A percentile compares a stretch with the other conserved stretches of the same genome.
Conservation (phyloP, 306 rosid species). For the Clitoria ternatea region DNA sequence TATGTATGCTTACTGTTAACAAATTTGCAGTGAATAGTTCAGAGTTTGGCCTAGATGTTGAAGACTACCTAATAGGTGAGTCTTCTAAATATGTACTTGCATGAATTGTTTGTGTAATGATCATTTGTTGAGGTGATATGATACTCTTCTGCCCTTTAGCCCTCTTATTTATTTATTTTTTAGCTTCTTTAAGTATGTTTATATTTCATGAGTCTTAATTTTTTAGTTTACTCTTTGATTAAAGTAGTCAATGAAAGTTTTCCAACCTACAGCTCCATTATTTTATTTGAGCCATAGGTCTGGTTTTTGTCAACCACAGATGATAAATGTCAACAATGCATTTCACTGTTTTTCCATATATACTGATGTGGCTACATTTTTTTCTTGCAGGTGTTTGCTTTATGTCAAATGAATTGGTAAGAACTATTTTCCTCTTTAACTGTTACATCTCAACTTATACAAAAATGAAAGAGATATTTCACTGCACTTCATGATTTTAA, state of each 20-base stretch:
- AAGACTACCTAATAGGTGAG: constrained; percentile 90
- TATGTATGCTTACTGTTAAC: constrained; percentile 9
- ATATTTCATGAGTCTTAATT: background rate
- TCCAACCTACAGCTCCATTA: background rate
- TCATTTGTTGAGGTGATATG: constrained; percentile 3
- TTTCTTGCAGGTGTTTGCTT: constrained; percentile 76
- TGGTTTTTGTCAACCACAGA: background rate
- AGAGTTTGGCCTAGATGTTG: constrained; percentile 76
- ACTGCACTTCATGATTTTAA: background rate
- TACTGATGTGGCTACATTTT: constrained; percentile 35
- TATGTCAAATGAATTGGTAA: constrained; percentile 96
- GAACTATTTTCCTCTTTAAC: constrained; percentile 19
- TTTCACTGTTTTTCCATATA: background rate
- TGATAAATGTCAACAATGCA: background rate
- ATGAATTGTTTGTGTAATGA: background rate
- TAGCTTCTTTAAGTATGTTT: constrained; percentile 8
- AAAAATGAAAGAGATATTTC: background rate
- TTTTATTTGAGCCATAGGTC: constrained; percentile 3
- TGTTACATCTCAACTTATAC: background rate
- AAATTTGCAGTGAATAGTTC: constrained; percentile 60
- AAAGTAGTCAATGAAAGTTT: background rate
- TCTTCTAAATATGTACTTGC: constrained; percentile 12
- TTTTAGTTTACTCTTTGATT: background rate
- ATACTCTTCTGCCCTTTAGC: background rate
- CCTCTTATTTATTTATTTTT: background rate